Conservation (phyloP, 441 rosid species). For the Lepidium campestre region DNA sequence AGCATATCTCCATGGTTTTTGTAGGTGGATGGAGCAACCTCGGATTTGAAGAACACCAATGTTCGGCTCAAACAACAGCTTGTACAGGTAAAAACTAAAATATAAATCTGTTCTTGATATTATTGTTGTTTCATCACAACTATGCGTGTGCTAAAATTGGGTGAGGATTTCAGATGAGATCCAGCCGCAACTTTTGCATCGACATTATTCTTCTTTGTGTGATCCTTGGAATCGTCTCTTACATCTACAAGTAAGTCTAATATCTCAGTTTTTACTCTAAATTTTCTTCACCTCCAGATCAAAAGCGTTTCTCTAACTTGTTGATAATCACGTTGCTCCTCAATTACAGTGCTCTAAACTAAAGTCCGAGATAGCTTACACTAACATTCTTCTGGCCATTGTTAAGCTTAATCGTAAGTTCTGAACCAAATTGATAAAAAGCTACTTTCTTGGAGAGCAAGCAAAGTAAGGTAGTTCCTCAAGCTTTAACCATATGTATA, state of each 20-base stretch:
- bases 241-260: slow-evolving; percentile 73
- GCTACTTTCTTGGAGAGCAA: slow-evolving; percentile 4
- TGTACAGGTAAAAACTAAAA: slow-evolving; percentile 34
- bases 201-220: slow-evolving; percentile 73
- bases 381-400: neutral
- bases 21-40: slow-evolving; percentile 55
- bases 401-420: slow-evolving; percentile 5
- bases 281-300: neutral
- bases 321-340: neutral
- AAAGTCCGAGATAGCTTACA: neutral
- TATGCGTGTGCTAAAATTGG: neutral
- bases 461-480: neutral
- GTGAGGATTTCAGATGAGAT: slow-evolving; percentile 56
- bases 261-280: neutral
- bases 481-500: neutral
- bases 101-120: neutral
- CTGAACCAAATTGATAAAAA: neutral
- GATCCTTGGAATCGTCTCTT: slow-evolving; percentile 67
- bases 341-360: slow-evolving; percentile 19
- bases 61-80: slow-evolving; percentile 60
- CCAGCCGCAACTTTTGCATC: slow-evolving; percentile 77
- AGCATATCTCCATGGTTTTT: slow-evolving; percentile 7
- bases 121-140: neutral
- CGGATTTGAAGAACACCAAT: slow-evolving; percentile 50
- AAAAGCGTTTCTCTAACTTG: neutral